phyloP scores from a whole-genome alignment of 352 stramenopile species.

The Pythium aquatile region DNA sequence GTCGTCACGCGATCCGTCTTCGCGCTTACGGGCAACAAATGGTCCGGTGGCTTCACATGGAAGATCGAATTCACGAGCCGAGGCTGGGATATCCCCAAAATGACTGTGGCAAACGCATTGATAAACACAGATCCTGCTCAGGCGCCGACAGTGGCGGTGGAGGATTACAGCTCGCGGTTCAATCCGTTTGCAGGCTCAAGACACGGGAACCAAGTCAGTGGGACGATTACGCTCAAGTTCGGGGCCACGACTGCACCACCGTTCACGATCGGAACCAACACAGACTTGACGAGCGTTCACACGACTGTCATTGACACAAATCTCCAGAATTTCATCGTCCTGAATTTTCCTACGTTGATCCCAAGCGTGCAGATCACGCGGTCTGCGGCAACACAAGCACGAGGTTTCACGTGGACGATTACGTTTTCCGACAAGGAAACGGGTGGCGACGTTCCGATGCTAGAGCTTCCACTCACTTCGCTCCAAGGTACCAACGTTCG shows the following conservation, averaged over 20 bases:
- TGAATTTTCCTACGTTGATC: slow-evolving; percentile 37
- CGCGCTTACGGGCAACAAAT: slow-evolving; percentile 79
- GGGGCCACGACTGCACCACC: slow-evolving; percentile 36
- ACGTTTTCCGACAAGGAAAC: slow-evolving; percentile 52
- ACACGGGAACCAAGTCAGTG: slow-evolving; percentile 91
- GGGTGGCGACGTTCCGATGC: slow-evolving; percentile 83
- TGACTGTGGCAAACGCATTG: slow-evolving; percentile 39
- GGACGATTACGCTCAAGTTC: slow-evolving; percentile 72
- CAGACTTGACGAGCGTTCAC: slow-evolving; percentile 30
- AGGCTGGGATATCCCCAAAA: slow-evolving; percentile 82
- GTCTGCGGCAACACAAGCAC: slow-evolving; percentile 57
- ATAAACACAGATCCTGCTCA: slow-evolving; percentile 28
- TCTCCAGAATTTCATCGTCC: slow-evolving; percentile 43
- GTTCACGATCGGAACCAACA: slow-evolving; percentile 48
- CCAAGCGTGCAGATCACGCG: slow-evolving; percentile 51
- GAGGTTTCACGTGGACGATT: slow-evolving; percentile 83
- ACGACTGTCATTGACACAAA: slow-evolving; percentile 31
- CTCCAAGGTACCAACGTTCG: slow-evolving; percentile 36
- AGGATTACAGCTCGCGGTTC: slow-evolving; percentile 43
- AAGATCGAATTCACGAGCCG: slow-evolving; percentile 90
- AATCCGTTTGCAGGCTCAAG: slow-evolving; percentile 57
- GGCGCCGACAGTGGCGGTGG: slow-evolving; percentile 34
- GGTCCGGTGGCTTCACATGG: slow-evolving; percentile 94
- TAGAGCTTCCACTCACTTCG: slow-evolving; percentile 36
- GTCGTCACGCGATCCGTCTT: slow-evolving; percentile 81